A percentile compares a stretch with the other conserved stretches of the same genome.
Conservation (phyloP, 2,329 filamentous ascomycete genomes). For the Blastomyces parvus region DNA sequence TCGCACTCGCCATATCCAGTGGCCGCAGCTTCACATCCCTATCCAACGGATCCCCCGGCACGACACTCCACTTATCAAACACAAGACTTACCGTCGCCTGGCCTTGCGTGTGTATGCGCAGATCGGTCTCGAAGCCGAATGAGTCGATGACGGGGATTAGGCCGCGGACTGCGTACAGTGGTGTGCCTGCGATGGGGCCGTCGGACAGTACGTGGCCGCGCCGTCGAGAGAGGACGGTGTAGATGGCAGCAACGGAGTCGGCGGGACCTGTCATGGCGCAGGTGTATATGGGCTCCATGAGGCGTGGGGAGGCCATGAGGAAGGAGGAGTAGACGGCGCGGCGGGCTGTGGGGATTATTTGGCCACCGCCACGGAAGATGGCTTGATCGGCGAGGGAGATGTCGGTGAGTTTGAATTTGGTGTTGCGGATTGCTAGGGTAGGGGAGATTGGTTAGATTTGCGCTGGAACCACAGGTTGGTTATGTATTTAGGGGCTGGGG, state of each 20-base stretch:
- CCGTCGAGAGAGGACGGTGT: slow-evolving; percentile 80
- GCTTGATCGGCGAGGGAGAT: slow-evolving; percentile 76
- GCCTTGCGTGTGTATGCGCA: slow-evolving; percentile 91
- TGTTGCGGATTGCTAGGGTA: slow-evolving; percentile 75
- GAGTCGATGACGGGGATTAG: slow-evolving; percentile 92
- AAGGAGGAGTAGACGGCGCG: slow-evolving; percentile 93
- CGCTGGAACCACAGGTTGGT: slow-evolving; percentile 11
- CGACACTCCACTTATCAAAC: slow-evolving; percentile 92
- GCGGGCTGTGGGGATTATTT: slow-evolving; percentile 91
- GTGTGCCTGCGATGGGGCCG: slow-evolving; percentile 85
- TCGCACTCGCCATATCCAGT: slow-evolving; percentile 76
- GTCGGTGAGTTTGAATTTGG: slow-evolving; percentile 94
- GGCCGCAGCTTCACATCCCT: slow-evolving; percentile 71
- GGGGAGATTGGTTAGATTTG: slow-evolving; percentile 12
- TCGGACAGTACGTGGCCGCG: slow-evolving; percentile 92
- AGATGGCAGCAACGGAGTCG: slow-evolving; percentile 76
- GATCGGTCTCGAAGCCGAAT: slow-evolving; percentile 95
- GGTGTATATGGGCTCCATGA: slow-evolving; percentile 94
- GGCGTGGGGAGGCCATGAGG: slow-evolving; percentile 86
- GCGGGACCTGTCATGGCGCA: slow-evolving; percentile 89
- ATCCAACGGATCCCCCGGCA: slow-evolving; percentile 91
- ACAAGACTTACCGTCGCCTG: slow-evolving; percentile 82
- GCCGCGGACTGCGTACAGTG: slow-evolving; percentile 82
- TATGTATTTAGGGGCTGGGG: background rate
- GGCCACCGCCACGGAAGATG: slow-evolving; percentile 89